A percentile compares a stretch with the other conserved stretches of the same genome.
Evolutionary conservation across 2,329 filamentous ascomycete genomes (phyloP).

Genomic region (Tolypocladium ophioglossoides): DNA sequence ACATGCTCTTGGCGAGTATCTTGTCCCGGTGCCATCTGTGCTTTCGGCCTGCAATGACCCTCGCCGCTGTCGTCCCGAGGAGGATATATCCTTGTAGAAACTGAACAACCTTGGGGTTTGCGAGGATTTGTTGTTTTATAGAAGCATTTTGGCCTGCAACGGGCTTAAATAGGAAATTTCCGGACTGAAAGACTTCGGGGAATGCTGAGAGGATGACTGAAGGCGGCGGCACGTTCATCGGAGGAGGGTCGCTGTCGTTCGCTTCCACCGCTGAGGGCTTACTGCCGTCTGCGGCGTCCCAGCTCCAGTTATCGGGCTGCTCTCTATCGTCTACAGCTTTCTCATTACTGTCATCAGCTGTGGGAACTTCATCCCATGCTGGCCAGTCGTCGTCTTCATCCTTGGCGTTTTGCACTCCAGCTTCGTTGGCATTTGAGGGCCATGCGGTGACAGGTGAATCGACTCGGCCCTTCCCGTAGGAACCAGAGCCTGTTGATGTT

Average conservation of each 20-base stretch:
- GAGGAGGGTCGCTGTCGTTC: slow-evolving; percentile 41
- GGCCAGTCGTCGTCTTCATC: slow-evolving; percentile 37
- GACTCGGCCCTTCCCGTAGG: slow-evolving; percentile 20
- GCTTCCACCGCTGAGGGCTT: slow-evolving; percentile 10
- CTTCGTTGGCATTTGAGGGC: slow-evolving; percentile 16
- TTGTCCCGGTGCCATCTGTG: slow-evolving; percentile 85
- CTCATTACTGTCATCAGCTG: slow-evolving; percentile 8
- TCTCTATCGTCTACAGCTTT: slow-evolving; percentile 7
- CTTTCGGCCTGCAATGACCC: slow-evolving; percentile 74
- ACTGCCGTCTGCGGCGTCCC: slow-evolving; percentile 31
- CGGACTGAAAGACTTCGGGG: slow-evolving; percentile 56
- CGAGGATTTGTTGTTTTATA: slow-evolving; percentile 52
- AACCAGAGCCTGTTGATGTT: slow-evolving; percentile 25
- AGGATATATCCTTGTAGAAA: slow-evolving; percentile 57
- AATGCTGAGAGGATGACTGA: slow-evolving; percentile 72
- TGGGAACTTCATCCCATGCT: slow-evolving; percentile 36
- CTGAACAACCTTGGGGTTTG: slow-evolving; percentile 47
- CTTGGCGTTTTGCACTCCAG: slow-evolving; percentile 10
- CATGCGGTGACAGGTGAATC: slow-evolving; percentile 34
- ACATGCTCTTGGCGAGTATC: slow-evolving; percentile 76
- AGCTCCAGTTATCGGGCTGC: slow-evolving; percentile 33
- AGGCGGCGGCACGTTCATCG: slow-evolving; percentile 82
- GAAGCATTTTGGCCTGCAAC: slow-evolving; percentile 47
- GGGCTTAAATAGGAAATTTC: slow-evolving; percentile 56
- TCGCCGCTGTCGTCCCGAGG: slow-evolving; percentile 59